Evolutionary conservation across 106 monocot genomes (phyloP), one percentile per base, ranked within the genome.

Genomic region (Cymbidium sinense): DNA sequence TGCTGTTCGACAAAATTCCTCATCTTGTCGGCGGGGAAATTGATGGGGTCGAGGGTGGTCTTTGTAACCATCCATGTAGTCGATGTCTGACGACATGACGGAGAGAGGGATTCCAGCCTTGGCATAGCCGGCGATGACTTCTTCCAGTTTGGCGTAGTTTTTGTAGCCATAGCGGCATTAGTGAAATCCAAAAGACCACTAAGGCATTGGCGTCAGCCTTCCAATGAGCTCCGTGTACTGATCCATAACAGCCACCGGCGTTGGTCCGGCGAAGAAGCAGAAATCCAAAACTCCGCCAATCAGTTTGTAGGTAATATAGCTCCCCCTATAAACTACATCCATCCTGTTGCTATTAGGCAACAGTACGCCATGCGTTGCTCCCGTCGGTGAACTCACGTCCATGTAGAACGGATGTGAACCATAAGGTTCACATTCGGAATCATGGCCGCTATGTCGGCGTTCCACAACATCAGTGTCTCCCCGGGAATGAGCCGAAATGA

Each of bases 61-160:
- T n/a, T n/a, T n/a, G n/a, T n/a, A n/a, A n/a, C 37, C 89, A 39
- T 95, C 91, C 94, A 95, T 95, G 86, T 91, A 87, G 70, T 92
- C 89, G 13, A 89, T 92, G 77, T 92, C 92, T 0, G 87, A 89
- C 92, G 89, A 92, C 82, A 92, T 89, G 18, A 83, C 88, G 27
- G 87, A 84, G 7, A 92, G 67, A 64, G 92, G 92, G 18, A 92
- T 95, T 34, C 74, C 70, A 4, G 91, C 87, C 15, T 79, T 76
- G 2, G 85, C 84, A 41, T 89, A 95, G 70, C 89, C 83, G 17
- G 81, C 82, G 0, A 89, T 87, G 19, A 95, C 91, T 23, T 69
- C 80, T 78, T 91, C 86, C 0, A 94, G 43, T 20, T 87, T 91
- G 0, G 81, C 4, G 37, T 87, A 75, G 64, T 89, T 84, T n/a